Percentiles rank a stretch among this genome's conserved stretches.
Evolutionary conservation across 2,329 filamentous ascomycete species (phyloP).

Genomic region (Fonsecaea monophora): DNA sequence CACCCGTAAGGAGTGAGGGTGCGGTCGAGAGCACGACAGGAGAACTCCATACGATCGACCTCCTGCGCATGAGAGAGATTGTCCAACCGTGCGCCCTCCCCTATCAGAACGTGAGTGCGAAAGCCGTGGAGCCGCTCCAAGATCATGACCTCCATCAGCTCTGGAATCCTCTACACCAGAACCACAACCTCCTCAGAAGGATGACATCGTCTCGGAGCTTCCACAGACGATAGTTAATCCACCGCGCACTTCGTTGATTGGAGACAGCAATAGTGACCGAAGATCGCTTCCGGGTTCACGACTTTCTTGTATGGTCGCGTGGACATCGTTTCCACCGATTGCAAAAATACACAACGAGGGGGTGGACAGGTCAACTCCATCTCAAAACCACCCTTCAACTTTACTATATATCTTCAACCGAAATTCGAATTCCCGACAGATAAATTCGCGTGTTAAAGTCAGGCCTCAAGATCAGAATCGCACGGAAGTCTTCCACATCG

Average conservation of each 20-base stretch:
- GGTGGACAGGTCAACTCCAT: no score
- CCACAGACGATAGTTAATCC: constrained; percentile 39
- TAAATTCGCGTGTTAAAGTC: no score
- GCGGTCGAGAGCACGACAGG: constrained; percentile 36
- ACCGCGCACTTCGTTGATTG: constrained; percentile 43
- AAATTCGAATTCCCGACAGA: no score
- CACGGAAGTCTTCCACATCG: no score
- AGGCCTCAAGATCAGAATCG: no score
- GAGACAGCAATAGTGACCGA: constrained; percentile 35
- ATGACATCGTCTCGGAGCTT: constrained; percentile 32
- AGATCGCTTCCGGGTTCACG: constrained; percentile 23
- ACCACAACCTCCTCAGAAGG: constrained; percentile 37
- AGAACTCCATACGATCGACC: constrained; percentile 32
- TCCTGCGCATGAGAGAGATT: constrained; percentile 33
- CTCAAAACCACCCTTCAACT: no score
- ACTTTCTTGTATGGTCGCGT: no score
- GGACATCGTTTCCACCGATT: no score
- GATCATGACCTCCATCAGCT: constrained; percentile 34
- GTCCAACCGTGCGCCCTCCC: constrained; percentile 38
- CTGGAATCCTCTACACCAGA: constrained; percentile 17
- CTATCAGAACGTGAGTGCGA: constrained; percentile 41
- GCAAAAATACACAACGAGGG: no score
- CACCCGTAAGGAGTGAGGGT: constrained; percentile 36
- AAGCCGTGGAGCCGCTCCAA: constrained; percentile 38
- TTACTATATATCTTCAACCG: no score